A percentile compares a stretch with the other conserved stretches of the same genome.
phyloP scores from a whole-genome alignment of 345 rosid genomes.

The Salix brachista region DNA sequence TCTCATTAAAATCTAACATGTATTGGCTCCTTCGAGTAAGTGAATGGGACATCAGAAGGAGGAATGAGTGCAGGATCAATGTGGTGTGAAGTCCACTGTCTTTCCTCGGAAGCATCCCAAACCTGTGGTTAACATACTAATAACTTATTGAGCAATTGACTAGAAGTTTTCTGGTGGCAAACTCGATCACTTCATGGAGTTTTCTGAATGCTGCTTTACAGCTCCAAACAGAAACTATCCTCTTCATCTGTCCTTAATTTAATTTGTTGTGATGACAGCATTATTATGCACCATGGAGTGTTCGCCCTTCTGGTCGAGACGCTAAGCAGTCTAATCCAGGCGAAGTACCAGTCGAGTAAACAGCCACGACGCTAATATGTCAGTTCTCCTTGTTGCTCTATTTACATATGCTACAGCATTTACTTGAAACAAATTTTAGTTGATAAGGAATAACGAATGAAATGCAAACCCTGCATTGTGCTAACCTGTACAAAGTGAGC shows the following conservation, averaged over 20 bases:
- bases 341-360: neutral
- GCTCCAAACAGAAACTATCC: neutral
- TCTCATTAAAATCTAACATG: too few species aligned
- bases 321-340: neutral
- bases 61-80: conserved; percentile 45
- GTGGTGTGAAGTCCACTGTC: conserved; percentile 38
- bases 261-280: neutral
- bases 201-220: neutral
- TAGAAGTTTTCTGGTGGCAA: too few species aligned
- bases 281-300: neutral
- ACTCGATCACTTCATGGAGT: neutral
- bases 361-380: neutral
- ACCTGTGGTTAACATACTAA: neutral
- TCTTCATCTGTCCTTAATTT: too few species aligned
- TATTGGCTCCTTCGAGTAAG: conserved; percentile 57
- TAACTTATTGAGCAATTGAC: neutral
- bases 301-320: neutral
- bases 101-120: neutral
- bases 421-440: neutral
- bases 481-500: too few species aligned
- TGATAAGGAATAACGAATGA: neutral
- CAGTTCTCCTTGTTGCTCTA: neutral
- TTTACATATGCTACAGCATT: neutral
- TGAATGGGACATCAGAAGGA: conserved; percentile 54
- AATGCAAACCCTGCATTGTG: neutral